Conservation (phyloP, 441 rosid species). For the Gossypium aridum region DNA sequence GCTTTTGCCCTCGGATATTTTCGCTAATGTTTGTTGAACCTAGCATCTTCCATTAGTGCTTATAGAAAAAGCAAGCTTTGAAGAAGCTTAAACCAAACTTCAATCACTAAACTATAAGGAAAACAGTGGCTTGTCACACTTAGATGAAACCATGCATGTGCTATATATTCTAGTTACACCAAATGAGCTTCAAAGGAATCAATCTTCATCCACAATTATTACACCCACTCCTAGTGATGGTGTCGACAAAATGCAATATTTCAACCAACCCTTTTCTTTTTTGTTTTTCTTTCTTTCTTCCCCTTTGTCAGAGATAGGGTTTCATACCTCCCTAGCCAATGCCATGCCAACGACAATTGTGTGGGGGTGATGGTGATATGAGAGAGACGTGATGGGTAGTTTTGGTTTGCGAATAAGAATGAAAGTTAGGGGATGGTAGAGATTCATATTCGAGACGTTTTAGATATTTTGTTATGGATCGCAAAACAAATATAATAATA, state of each 20-base stretch:
- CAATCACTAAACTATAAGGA: conserved; percentile 2
- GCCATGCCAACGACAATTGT: not conserved
- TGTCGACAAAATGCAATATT: conserved; percentile 22
- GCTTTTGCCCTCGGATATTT: not conserved
- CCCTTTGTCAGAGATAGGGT: conserved; percentile 16
- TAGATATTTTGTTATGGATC: too few relatives aligned
- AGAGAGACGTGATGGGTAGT: too few relatives aligned
- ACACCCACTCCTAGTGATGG: conserved; percentile 31
- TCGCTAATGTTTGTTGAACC: not conserved
- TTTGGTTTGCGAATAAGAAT: too few relatives aligned
- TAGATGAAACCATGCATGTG: conserved; percentile 57
- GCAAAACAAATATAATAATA: too few relatives aligned
- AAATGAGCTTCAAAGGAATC: conserved; percentile 26
- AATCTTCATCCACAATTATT: conserved; percentile 28
- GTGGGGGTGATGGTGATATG: too few relatives aligned
- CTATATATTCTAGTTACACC: conserved; percentile 32
- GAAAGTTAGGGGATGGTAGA: too few relatives aligned
- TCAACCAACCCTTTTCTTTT: conserved; percentile 8
- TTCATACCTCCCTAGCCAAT: conserved; percentile 23
- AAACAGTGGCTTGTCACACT: conserved; percentile 20
- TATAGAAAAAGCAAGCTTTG: not conserved
- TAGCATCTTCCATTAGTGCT: not conserved
- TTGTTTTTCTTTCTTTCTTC: not conserved
- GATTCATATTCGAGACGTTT: too few relatives aligned
- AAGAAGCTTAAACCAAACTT: not conserved